phyloP scores from a whole-genome alignment of 2,329 filamentous ascomycete species.

The Trichoderma atroviride region DNA sequence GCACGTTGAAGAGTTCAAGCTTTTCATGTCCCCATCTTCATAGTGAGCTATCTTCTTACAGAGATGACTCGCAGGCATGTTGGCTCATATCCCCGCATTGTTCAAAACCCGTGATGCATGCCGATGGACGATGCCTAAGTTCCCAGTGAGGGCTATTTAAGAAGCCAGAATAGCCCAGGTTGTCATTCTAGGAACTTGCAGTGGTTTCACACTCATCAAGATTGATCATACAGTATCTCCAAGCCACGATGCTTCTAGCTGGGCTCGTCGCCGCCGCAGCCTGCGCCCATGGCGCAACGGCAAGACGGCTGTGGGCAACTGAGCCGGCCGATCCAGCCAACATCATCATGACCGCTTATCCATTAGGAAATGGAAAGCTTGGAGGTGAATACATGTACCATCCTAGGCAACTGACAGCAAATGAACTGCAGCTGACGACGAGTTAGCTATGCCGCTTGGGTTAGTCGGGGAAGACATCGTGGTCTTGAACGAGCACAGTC shows the following conservation, averaged over 20 bases:
- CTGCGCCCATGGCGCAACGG: slow-evolving; percentile 8
- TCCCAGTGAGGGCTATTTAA: slow-evolving; percentile 3
- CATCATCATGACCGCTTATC: slow-evolving; percentile 29
- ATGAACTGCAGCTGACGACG: not conserved
- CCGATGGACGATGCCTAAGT: not conserved
- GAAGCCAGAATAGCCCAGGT: not conserved
- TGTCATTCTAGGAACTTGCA: too few relatives aligned
- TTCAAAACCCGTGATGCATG: not conserved
- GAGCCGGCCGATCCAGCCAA: slow-evolving; percentile 25
- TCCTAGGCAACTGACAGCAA: not conserved
- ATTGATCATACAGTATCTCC: not conserved
- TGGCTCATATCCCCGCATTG: slow-evolving; percentile 6
- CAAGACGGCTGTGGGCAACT: slow-evolving; percentile 13
- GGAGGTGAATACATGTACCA: slow-evolving; percentile 23
- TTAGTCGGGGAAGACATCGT: slow-evolving; percentile 27
- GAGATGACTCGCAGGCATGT: not conserved
- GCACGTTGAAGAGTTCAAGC: not conserved
- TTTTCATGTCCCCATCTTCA: not conserved
- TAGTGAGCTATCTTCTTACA: not conserved
- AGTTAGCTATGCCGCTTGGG: slow-evolving; percentile 29
- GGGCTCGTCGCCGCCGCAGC: slow-evolving; percentile 1
- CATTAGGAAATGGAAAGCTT: slow-evolving; percentile 30
- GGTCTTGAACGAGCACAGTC: slow-evolving; percentile 28
- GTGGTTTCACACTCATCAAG: not conserved
- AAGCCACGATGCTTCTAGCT: slow-evolving; percentile 6